Base-by-base conservation (phyloP, 495 filamentous ascomycete species). In the Trypethelium eluteriae region DNA sequence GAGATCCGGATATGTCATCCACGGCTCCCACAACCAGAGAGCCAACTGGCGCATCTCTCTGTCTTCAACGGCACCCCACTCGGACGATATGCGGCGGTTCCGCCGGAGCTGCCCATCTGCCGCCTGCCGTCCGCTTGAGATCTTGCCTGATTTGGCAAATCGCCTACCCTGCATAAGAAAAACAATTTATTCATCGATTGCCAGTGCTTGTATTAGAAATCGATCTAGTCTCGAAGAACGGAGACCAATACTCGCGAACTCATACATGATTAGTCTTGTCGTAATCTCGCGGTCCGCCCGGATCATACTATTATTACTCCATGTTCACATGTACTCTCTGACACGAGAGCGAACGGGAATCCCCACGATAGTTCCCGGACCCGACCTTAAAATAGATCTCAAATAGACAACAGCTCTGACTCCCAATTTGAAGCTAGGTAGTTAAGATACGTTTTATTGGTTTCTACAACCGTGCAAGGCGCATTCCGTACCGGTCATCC, bases 61-160 rank as follows among this genome's bases (percentile, higher is more conserved):
- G 36, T 59, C 34, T 10, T 35, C 11, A 7, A 59, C 53, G 53
- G 53, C 53, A 59, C 53, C 53, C 53, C 53, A 59, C 53, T 59
- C 53, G 53, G 53, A 36, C 53, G n/a, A n/a, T n/a, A 6, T 9
- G 53, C 25, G 53, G 53, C 53, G 14, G 32, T 6, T 59, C 53
- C 53, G 53, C 25, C 53, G 53, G 53, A 59, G 53, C 53, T 59
- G 25, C 25, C 25, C 25, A 25, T 25, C 25, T 25, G 25, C 25
- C 25, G 25, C 25, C 25, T 25, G 25, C 25, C 25, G 25, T 25
- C 25, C 25, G 25, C 25, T 25, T 25, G 25, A 25, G 25, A 25
- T 25, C 25, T 25, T 25, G 25, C 25, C 25, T 25, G 25, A 25
- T 25, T 25, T 25, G 11, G 5, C 25, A 11, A 59, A n/a, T 7